These are phyloP conservation scores for Phenoliferia sp. DNA, from an alignment of 1,284 basidiomycete species.

Conservation along the genomic window DNA sequence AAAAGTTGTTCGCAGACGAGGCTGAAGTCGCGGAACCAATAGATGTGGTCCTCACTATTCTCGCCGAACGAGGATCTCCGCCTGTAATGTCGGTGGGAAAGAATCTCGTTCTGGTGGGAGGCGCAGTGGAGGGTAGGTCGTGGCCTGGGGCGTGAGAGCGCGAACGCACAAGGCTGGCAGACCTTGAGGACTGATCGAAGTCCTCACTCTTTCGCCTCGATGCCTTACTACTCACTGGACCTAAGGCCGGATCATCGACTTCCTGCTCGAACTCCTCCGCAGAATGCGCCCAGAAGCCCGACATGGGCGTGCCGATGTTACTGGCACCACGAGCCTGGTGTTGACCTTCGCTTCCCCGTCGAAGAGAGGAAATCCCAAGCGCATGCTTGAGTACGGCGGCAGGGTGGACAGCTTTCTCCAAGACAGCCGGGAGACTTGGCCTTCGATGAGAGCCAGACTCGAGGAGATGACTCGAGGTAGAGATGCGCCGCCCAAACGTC, in stretches of 20 bases:
- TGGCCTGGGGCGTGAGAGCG: too few relatives aligned
- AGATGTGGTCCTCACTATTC: background rate
- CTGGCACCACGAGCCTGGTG: background rate
- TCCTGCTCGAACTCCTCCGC: constrained; percentile 6
- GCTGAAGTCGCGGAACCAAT: constrained; percentile 10
- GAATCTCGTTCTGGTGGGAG: constrained; percentile 19
- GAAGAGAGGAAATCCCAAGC: constrained; percentile 15
- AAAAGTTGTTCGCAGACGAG: constrained; percentile 20
- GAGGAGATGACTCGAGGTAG: background rate
- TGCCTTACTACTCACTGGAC: constrained; percentile 2
- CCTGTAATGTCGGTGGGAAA: background rate
- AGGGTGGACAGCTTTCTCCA: constrained; percentile 35
- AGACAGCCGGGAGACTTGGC: constrained; percentile 34
- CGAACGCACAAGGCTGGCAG: too few relatives aligned
- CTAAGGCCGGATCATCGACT: background rate
- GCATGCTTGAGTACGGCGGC: constrained; percentile 23
- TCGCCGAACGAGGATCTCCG: background rate
- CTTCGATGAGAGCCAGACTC: constrained; percentile 7
- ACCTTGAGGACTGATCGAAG: too few relatives aligned
- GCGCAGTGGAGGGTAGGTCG: constrained; percentile 16
- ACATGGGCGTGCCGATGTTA: background rate
- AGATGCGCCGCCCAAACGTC: background rate
- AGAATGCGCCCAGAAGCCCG: background rate
- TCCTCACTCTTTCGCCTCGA: constrained; percentile 20
- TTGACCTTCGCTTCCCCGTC: background rate